Base-by-base conservation (phyloP, 1,284 basidiomycete species). In the Cutaneotrichosporon spelunceum region DNA sequence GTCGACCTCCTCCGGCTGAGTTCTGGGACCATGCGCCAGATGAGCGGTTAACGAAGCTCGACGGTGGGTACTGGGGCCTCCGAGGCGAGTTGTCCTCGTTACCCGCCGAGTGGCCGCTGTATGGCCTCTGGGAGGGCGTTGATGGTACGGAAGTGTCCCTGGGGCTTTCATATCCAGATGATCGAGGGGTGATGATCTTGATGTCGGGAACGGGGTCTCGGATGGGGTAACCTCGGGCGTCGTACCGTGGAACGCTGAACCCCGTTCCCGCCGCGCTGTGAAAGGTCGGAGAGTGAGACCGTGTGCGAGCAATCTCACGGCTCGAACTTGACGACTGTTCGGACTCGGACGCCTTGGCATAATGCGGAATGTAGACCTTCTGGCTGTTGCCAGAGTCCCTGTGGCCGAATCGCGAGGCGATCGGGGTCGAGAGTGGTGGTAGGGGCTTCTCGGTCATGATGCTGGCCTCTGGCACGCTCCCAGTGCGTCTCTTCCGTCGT, bases 221-320 rank as follows among this genome's bases (percentile, higher is more conserved):
- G 29, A 66, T 44, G 23, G 67, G 67, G 36, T 68, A 68, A 1
- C 67, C 67, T 23, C 67, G 58, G 14, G 63, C 54, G 23, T 68
- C 65, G 55, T 49, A 68, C 3, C 61, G 61, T n/a, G 64, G 61
- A 13, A 62, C 59, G 11, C 21, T 34, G 24, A 60, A 19, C 30
- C 52, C 21, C 19, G 44, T 4, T 36, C 30, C 50, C 6, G n/a
- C 30, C 7, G 39, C 9, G 39, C 8, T 42, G 39, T 19, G 19
- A 26, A 27, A 13, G 19, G 36, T 47, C 33, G 52, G 30, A 16
- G 52, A 53, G 4, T 53, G 52, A n/a, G 48, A 50, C 11, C 48
- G 48, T 19, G 48, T 50, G 9, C 48, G 48, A 27, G 8, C 27
- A 7, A 50, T 27, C 13, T 50, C 48, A n/a, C 26, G 13, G 26